Base-by-base conservation (phyloP, 73 alveolate species). In the Paramecium biaurelia region DNA sequence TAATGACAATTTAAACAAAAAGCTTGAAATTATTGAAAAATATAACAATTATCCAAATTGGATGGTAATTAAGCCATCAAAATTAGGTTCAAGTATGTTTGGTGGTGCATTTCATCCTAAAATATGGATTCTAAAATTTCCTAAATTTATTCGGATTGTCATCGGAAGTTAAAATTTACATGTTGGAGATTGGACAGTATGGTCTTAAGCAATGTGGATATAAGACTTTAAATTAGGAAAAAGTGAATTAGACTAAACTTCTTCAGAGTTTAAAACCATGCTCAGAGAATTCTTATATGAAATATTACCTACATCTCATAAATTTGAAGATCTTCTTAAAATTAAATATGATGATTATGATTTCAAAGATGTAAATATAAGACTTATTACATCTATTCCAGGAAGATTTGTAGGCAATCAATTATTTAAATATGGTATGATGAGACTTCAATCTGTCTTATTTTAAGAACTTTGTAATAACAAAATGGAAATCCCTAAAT, bases 81-180 rank as follows among this genome's bases (percentile, higher is more conserved):
- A 89, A 70, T 57, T 57, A 28, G 37, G 28, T 12, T 34, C 92
- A 18, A 18, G 45, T 43, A 58, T 56, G 70, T 89, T 57, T 57
- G 94, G 85, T 0, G 94, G 94, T 20, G 94, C 94, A 10, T 89
- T 89, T 70, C 94, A 89, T 28, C 94, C 94, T 11, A 89, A 89
- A 89, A 47, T 89, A 24, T 89, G 94, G 94, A 76, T 89, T 8
- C 70, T 89, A 5, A 89, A 70, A 70, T 89, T 89, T 70, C 85
- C 92, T 7, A 70, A 41, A 28, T 89, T 89, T 43, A 57, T 89
- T 58, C 70, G 94, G 56, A 82, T 89, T n/a, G 76, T 89, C 12
- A 70, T 89, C 20, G 94, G 94, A 18, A 89, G 94, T 49, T 63
- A 63, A 45, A 89, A 89, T 89, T 82, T 89, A 18, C 94, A 89